Evolutionary conservation across 768 basidiomycete genomes (phyloP).

Genomic region (Tephrocybe sp.): DNA sequence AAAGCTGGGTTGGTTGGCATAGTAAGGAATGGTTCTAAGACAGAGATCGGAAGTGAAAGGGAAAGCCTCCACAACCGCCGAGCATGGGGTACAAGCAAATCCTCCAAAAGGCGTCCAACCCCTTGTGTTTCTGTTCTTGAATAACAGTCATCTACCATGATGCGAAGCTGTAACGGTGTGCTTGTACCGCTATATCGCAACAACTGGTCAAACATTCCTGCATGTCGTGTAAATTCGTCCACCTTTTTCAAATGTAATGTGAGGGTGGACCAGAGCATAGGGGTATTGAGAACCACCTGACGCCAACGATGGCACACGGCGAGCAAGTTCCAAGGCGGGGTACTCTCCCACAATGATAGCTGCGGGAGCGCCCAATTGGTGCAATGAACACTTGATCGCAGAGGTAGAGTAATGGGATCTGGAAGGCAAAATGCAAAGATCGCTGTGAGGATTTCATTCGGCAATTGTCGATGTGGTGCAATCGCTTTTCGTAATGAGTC

Average conservation of each 20-base stretch:
- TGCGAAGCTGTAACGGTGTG: background rate
- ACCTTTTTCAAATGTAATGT: background rate
- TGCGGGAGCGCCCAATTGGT: background rate
- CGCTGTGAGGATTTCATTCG: background rate
- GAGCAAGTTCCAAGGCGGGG: conserved; percentile 3
- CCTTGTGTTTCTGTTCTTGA: background rate
- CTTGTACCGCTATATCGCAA: background rate
- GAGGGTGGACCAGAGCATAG: conserved; percentile 1
- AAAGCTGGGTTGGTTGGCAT: background rate
- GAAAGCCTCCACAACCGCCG: background rate
- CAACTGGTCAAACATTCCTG: background rate
- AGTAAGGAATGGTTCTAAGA: background rate
- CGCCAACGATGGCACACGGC: conserved; percentile 2
- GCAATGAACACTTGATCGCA: background rate
- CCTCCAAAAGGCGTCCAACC: background rate
- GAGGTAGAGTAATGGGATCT: background rate
- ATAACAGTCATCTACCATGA: background rate
- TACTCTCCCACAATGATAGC: background rate
- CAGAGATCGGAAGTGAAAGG: background rate
- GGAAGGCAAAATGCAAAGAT: conserved; percentile 5
- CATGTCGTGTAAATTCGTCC: background rate
- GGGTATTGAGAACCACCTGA: background rate
- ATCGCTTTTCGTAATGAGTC: background rate
- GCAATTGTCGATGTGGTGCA: background rate
- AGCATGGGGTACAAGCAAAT: background rate